A percentile compares a stretch with the other conserved stretches of the same genome.
These are phyloP conservation scores for Trifolium pratense DNA, from an alignment of 306 rosid genomes.

Conservation along the genomic window DNA sequence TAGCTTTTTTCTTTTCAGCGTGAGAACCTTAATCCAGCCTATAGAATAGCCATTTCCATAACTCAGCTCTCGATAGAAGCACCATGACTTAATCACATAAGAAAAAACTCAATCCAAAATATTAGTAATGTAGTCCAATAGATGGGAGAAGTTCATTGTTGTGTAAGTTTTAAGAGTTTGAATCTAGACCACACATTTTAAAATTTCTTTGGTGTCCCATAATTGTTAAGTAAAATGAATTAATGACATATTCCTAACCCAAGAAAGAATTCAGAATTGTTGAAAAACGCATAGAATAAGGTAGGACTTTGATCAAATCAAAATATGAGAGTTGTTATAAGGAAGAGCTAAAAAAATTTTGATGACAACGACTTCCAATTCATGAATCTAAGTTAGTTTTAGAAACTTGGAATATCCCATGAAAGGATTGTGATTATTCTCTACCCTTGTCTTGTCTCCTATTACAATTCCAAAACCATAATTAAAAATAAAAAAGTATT, in stretches of 20 bases:
- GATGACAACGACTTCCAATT: conserved; percentile 32
- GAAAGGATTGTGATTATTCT: conserved; percentile 27
- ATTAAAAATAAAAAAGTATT: not conserved
- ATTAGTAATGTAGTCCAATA: no score
- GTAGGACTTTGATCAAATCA: conserved; percentile 4
- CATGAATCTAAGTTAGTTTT: conserved; percentile 23
- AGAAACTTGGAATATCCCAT: conserved; percentile 34
- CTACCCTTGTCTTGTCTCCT: not conserved
- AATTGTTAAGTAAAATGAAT: not conserved
- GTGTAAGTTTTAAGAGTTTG: no score
- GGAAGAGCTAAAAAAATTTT: not conserved
- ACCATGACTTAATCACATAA: no score
- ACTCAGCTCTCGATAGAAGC: no score
- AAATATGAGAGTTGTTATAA: conserved; percentile 27
- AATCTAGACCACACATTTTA: no score
- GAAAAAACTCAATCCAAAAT: no score
- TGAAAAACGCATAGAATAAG: not conserved
- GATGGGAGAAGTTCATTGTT: no score
- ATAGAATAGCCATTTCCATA: no score
- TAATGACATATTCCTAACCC: not conserved
- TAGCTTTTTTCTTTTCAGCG: no score
- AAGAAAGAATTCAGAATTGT: not conserved
- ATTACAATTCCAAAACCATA: not conserved
- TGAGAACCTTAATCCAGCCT: no score
- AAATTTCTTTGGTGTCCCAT: no score